Evolutionary conservation across 805 yeast genomes (phyloP).

Genomic region (Candida qinlingensis): DNA sequence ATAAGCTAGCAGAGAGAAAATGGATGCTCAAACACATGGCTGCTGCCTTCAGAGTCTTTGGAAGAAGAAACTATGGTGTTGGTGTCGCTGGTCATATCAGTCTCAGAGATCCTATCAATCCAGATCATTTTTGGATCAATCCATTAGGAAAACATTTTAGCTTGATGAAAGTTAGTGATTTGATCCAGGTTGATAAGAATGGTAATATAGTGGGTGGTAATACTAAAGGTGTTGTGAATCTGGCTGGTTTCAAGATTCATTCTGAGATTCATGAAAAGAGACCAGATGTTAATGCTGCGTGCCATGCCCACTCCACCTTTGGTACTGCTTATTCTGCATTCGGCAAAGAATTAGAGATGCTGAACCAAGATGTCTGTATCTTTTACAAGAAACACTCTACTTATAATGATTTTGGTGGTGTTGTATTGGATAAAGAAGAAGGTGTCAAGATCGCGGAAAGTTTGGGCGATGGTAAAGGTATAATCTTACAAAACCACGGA

Average conservation of each 20-base stretch:
- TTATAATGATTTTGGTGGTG: constrained; percentile 70
- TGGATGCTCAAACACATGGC: constrained; percentile 73
- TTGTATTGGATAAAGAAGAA: constrained; percentile 62
- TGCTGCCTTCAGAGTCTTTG: constrained; percentile 77
- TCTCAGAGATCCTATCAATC: constrained; percentile 76
- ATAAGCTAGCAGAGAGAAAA: constrained; percentile 43
- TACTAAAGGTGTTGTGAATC: constrained; percentile 44
- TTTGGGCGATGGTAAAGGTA: constrained; percentile 47
- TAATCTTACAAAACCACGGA: constrained; percentile 70
- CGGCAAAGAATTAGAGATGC: constrained; percentile 67
- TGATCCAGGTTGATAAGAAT: constrained; percentile 58
- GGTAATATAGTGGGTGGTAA: constrained; percentile 64
- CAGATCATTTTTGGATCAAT: constrained; percentile 83
- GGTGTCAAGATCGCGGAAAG: constrained; percentile 58
- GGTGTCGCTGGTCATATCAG: constrained; percentile 87
- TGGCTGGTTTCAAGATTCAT: constrained; percentile 69
- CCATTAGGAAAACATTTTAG: constrained; percentile 79
- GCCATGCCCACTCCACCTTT: constrained; percentile 61
- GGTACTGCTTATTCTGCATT: constrained; percentile 65
- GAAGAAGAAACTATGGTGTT: constrained; percentile 69
- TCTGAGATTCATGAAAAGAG: constrained; percentile 62
- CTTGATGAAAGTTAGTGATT: constrained; percentile 51
- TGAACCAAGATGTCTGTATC: constrained; percentile 71
- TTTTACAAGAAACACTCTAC: constrained; percentile 65
- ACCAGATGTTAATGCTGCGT: constrained; percentile 68